Conservation (phyloP, 768 basidiomycete species). For the Xerocomellus intermedius region DNA sequence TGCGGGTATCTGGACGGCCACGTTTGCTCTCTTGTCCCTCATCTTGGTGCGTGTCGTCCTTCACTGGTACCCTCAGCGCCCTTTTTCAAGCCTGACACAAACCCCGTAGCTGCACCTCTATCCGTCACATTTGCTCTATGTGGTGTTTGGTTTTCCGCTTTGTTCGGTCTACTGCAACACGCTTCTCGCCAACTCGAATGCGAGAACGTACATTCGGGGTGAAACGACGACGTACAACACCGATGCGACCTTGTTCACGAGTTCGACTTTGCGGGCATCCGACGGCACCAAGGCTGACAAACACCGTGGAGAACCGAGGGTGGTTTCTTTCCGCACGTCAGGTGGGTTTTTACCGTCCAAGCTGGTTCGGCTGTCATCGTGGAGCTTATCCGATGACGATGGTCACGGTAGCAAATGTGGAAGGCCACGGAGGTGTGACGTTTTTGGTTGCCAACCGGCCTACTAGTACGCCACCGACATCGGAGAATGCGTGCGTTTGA, state of each 20-base stretch:
- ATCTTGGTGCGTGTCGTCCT: constrained; percentile 45
- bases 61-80: too few relatives aligned
- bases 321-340: background rate
- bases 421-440: background rate
- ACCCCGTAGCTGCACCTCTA: background rate
- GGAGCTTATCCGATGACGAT: background rate
- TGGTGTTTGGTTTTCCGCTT: constrained; percentile 4
- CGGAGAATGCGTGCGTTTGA: background rate
- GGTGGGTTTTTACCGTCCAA: background rate
- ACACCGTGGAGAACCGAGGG: background rate
- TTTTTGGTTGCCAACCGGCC: background rate
- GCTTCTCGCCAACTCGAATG: constrained; percentile 8
- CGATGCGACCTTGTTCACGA: background rate
- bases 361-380: background rate
- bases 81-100: background rate
- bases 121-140: background rate
- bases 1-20: constrained; percentile 48
- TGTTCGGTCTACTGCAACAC: constrained; percentile 13
- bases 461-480: background rate
- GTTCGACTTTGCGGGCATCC: too few relatives aligned
- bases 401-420: background rate
- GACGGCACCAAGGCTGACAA: too few relatives aligned
- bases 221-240: background rate
- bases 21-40: constrained; percentile 40
- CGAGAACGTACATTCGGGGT: constrained; percentile 7